These are phyloP conservation scores for Inosperma sp. DNA, from an alignment of 768 basidiomycete species.

Conservation along the genomic window DNA sequence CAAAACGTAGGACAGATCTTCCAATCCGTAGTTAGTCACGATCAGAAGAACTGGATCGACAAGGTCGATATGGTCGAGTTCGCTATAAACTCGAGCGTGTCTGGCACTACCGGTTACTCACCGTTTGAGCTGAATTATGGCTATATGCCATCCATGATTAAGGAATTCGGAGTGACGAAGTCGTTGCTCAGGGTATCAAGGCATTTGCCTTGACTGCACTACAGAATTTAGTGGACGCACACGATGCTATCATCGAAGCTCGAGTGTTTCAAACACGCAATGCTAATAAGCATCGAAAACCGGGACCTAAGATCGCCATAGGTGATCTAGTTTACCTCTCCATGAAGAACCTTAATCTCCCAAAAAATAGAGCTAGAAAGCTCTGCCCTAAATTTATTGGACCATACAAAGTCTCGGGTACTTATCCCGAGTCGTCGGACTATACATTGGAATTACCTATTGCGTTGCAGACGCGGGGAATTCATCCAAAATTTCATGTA, in stretches of 20 bases:
- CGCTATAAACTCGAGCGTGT: slow-evolving; percentile 31
- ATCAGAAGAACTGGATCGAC: slow-evolving; percentile 32
- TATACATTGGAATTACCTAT: slow-evolving; percentile 27
- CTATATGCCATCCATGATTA: slow-evolving; percentile 19
- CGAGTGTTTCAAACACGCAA: slow-evolving; percentile 28
- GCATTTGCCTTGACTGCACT: slow-evolving; percentile 14
- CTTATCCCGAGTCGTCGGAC: slow-evolving; percentile 12
- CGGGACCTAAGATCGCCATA: slow-evolving; percentile 12
- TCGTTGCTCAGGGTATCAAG: slow-evolving; percentile 4
- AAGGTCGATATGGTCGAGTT: slow-evolving; percentile 34
- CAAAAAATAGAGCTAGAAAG: slow-evolving; percentile 28
- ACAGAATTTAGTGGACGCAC: slow-evolving; percentile 18
- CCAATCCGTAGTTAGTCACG: slow-evolving; percentile 14
- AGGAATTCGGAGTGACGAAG: slow-evolving; percentile 10
- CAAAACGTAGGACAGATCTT: slow-evolving; percentile 30
- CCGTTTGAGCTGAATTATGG: slow-evolving; percentile 30
- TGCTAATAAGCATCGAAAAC: slow-evolving; percentile 22
- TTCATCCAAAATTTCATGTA: slow-evolving; percentile 33
- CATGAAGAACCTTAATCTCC: slow-evolving; percentile 32
- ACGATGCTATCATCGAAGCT: slow-evolving; percentile 35
- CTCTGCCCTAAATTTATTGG: slow-evolving; percentile 35
- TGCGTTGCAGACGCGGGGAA: slow-evolving; percentile 19
- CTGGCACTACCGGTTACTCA: slow-evolving; percentile 29
- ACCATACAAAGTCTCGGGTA: slow-evolving; percentile 23
- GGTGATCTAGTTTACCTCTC: slow-evolving; percentile 33